Evolutionary conservation across 1,284 basidiomycete genomes (phyloP), one percentile per base, ranked within the genome.

Genomic region (Coniophora puteana): DNA sequence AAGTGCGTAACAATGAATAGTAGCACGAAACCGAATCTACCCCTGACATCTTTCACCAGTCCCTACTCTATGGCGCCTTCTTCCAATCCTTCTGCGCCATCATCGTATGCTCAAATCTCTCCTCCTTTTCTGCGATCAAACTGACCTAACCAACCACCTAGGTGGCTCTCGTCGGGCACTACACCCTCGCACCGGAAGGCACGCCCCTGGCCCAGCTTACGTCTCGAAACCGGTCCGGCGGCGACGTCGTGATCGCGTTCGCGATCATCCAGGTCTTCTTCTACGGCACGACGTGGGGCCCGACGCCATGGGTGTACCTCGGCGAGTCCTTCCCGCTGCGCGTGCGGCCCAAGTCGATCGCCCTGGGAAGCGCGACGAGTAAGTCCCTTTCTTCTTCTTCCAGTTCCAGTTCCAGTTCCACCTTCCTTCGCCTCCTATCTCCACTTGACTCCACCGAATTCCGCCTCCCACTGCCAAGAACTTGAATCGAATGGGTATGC

Each of bases 131-230:
- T 5, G 37, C 37, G n/a, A 16, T 5, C 8, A 8, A 32, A 38
- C 40, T 14, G 1, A 5, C 14, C 54, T 36, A 44, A 48, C 22
- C 27, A 13, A 31, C 29, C 22, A 5, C 24, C 23, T 17, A 79
- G 76, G 80, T 84, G 7, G 84, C 79, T 12, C 65, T 89, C 10
- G 85, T 82, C 33, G 86, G 85, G 1, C 82, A 89, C 61, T 80
- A 72, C 57, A 73, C 69, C 5, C 66, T 78, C 21, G 73, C 76
- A 2, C 63, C 71, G 4, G 49, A 61, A 12, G 69, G 65, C 14
- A 71, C 69, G 2, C 65, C 71, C 0, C 45, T 46, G 2, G 61
- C 66, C 2, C 61, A 65, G 17, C 63, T 76, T 30, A 69, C 69
- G 1, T 7, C 50, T 8, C 66, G 68, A 28, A 72, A 76, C 47